Conservation (phyloP, 192 early-diverging fungal genomes). For the Gaertneriomyces sp. region DNA sequence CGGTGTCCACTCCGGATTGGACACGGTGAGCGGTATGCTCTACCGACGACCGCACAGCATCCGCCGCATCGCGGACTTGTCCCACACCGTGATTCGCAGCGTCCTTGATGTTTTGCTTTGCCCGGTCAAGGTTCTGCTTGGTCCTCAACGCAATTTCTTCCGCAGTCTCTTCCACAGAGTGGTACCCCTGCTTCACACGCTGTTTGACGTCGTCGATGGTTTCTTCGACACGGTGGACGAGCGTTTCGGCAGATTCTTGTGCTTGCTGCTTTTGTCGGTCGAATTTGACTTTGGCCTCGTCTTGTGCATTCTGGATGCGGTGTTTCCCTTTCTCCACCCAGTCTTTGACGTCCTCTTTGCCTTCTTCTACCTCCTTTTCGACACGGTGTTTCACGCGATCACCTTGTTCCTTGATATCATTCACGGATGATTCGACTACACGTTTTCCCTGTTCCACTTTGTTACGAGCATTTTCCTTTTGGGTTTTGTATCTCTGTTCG, state of each 20-base stretch:
- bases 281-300: neutral
- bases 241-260: too few species aligned
- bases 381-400: constrained; percentile 11
- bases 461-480: too few species aligned
- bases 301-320: constrained; percentile 3
- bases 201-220: neutral
- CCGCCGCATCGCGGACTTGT: neutral
- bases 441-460: too few species aligned
- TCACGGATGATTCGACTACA: too few species aligned
- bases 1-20: constrained; percentile 17
- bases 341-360: constrained; percentile 4
- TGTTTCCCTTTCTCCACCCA: neutral
- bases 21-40: constrained; percentile 17
- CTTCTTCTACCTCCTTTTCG: constrained; percentile 2
- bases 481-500: too few species aligned
- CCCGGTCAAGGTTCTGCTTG: constrained; percentile 2
- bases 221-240: neutral
- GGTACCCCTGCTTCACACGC: constrained; percentile 8
- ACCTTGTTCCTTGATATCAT: neutral
- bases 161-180: constrained; percentile 10
- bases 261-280: too few species aligned
- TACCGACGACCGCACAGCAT: constrained; percentile 5
- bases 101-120: constrained; percentile 9
- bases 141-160: constrained; percentile 11
- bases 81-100: constrained; percentile 2